A percentile compares a stretch with the other conserved stretches of the same genome.
These are phyloP conservation scores for Pythium monospermum DNA, from an alignment of 352 stramenopile species.

Conservation along the genomic window DNA sequence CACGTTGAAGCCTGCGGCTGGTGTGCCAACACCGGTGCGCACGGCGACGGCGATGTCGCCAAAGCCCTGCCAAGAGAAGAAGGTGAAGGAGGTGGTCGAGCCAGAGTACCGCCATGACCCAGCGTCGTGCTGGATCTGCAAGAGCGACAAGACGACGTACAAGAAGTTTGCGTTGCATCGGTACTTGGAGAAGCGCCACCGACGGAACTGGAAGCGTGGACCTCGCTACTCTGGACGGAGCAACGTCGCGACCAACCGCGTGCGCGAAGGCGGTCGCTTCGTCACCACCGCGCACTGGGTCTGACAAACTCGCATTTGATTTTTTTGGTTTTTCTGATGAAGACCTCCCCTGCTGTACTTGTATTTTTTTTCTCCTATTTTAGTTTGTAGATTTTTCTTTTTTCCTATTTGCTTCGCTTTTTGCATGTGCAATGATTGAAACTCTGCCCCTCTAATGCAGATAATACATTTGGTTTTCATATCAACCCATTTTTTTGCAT, in stretches of 20 bases:
- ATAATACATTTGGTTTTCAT: slow-evolving; percentile 12
- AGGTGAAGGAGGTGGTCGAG: slow-evolving; percentile 8
- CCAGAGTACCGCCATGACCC: slow-evolving; percentile 59
- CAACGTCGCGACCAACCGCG: slow-evolving; percentile 71
- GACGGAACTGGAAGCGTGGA: slow-evolving; percentile 80
- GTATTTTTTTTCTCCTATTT: slow-evolving; percentile 5
- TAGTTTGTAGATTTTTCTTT: slow-evolving; percentile 11
- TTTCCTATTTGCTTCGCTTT: slow-evolving; percentile 17
- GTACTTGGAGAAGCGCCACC: slow-evolving; percentile 76
- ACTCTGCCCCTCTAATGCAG: not conserved
- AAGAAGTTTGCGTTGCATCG: slow-evolving; percentile 80
- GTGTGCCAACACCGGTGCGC: slow-evolving; percentile 11
- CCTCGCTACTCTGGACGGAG: slow-evolving; percentile 76
- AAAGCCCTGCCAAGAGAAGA: slow-evolving; percentile 46
- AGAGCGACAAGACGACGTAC: slow-evolving; percentile 75
- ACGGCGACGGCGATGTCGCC: slow-evolving; percentile 35
- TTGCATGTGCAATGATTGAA: slow-evolving; percentile 10
- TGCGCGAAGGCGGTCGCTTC: slow-evolving; percentile 79
- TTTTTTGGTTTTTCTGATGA: not conserved
- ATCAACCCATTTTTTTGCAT: no score
- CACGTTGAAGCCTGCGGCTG: slow-evolving; percentile 9
- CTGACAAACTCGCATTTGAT: slow-evolving; percentile 23
- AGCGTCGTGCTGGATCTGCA: slow-evolving; percentile 84
- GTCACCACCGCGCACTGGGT: slow-evolving; percentile 81
- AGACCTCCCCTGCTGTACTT: slow-evolving; percentile 10